Evolutionary conservation across 2,329 filamentous ascomycete species (phyloP).

Genomic region (Ophiosphaerella herpotricha): DNA sequence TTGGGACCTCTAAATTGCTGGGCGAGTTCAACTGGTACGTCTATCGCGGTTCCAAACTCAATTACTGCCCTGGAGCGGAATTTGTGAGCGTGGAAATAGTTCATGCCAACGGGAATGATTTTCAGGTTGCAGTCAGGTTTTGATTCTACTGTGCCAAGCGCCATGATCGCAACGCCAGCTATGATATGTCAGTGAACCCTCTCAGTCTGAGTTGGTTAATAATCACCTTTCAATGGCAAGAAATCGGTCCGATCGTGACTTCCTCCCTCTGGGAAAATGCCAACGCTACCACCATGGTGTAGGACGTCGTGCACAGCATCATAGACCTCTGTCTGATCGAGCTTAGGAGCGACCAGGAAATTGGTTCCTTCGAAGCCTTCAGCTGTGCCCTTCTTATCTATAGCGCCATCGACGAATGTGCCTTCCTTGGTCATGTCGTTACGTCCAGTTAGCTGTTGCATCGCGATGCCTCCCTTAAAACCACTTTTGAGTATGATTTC

Average conservation of each 20-base stretch:
- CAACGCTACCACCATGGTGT: slow-evolving; percentile 82
- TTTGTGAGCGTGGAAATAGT: slow-evolving; percentile 99
- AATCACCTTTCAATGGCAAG: slow-evolving; percentile 73
- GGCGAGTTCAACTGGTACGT: slow-evolving; percentile 80
- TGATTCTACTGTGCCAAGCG: slow-evolving; percentile 82
- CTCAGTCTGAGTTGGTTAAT: not conserved
- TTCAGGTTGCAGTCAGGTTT: slow-evolving; percentile 86
- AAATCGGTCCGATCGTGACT: slow-evolving; percentile 94
- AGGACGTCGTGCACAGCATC: slow-evolving; percentile 88
- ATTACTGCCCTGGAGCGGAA: slow-evolving; percentile 95
- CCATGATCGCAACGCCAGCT: slow-evolving; percentile 98
- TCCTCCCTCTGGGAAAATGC: slow-evolving; percentile 95
- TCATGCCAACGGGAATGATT: slow-evolving; percentile 97
- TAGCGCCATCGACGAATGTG: slow-evolving; percentile 60
- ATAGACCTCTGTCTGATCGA: slow-evolving; percentile 93
- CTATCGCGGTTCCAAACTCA: slow-evolving; percentile 89
- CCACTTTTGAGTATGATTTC: slow-evolving; percentile 86
- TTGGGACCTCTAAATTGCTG: slow-evolving; percentile 79
- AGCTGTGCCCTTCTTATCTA: slow-evolving; percentile 56
- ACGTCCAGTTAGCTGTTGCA: slow-evolving; percentile 81
- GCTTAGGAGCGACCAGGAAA: slow-evolving; percentile 88
- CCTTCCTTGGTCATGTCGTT: slow-evolving; percentile 72
- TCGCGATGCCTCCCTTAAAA: slow-evolving; percentile 75
- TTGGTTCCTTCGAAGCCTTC: slow-evolving; percentile 73
- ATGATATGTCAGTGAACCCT: slow-evolving; percentile 18